phyloP scores from a whole-genome alignment of 1,284 basidiomycete species.

The Malassezia dermatis region DNA sequence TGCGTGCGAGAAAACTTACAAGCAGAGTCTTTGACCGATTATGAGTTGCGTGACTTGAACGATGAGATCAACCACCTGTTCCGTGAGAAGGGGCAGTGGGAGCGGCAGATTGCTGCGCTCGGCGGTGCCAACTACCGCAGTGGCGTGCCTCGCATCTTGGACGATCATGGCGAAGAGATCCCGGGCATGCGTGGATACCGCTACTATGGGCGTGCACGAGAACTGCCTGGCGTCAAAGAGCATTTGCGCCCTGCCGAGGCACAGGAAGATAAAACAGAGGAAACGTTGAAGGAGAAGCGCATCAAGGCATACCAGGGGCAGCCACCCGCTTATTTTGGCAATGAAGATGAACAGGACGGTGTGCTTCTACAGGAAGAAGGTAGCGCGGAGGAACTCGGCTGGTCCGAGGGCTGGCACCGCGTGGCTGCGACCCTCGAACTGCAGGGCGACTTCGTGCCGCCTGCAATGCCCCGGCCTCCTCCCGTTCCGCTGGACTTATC shows the following conservation, averaged over 20 bases:
- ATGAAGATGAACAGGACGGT: slow-evolving; percentile 72
- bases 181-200: slow-evolving; percentile 98
- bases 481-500: slow-evolving; percentile 1
- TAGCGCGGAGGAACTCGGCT: slow-evolving; percentile 49
- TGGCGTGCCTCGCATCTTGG: slow-evolving; percentile 76
- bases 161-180: slow-evolving; percentile 77
- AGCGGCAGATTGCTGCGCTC: slow-evolving; percentile 85
- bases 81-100: slow-evolving; percentile 92
- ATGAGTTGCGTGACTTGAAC: slow-evolving; percentile 89
- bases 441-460: neutral
- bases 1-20: slow-evolving; percentile 50
- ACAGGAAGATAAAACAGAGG: slow-evolving; percentile 68
- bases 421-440: slow-evolving; percentile 18
- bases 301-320: slow-evolving; percentile 84
- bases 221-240: slow-evolving; percentile 88
- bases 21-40: slow-evolving; percentile 79
- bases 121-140: slow-evolving; percentile 93
- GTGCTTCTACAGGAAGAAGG: slow-evolving; percentile 53
- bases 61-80: slow-evolving; percentile 95
- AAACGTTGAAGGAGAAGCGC: slow-evolving; percentile 58
- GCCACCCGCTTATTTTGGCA: slow-evolving; percentile 80
- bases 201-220: slow-evolving; percentile 96
- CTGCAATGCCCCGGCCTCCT: slow-evolving; percentile 1
- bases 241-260: slow-evolving; percentile 64
- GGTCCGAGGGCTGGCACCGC: slow-evolving; percentile 65